Percentiles rank a stretch among this genome's conserved stretches.
phyloP scores from a whole-genome alignment of 441 rosid genomes.

The Cnidoscolus chayamansa region DNA sequence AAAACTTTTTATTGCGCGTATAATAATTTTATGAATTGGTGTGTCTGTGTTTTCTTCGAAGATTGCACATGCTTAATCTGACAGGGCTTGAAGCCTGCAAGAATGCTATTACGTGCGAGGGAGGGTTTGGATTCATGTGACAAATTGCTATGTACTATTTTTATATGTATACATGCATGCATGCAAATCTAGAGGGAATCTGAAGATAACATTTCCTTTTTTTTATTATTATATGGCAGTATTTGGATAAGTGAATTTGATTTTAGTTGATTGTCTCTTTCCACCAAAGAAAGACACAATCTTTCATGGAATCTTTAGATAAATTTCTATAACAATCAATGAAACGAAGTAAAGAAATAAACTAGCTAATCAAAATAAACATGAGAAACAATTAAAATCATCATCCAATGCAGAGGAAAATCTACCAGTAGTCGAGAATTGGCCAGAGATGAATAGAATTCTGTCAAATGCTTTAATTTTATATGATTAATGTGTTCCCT shows the following conservation, averaged over 20 bases:
- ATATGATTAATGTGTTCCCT: too few relatives aligned
- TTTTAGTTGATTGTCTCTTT: neutral
- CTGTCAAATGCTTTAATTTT: neutral
- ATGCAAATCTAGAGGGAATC: neutral
- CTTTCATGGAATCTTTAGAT: neutral
- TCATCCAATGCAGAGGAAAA: too few relatives aligned
- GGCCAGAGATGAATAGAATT: neutral
- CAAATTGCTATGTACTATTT: neutral
- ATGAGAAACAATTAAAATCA: too few relatives aligned
- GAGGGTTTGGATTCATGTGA: conserved; percentile 8
- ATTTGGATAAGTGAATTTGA: neutral
- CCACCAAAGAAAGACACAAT: neutral
- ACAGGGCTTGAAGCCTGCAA: neutral
- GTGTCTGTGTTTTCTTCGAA: neutral
- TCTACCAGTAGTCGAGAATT: too few relatives aligned
- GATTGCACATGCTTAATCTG: neutral
- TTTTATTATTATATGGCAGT: neutral
- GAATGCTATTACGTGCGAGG: neutral
- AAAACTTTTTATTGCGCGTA: too few relatives aligned
- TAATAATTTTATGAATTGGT: too few relatives aligned
- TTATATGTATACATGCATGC: too few relatives aligned
- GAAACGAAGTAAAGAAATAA: too few relatives aligned
- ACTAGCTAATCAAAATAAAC: too few relatives aligned
- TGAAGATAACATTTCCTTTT: neutral
- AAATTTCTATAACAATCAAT: neutral